Percentiles rank a stretch among this genome's conserved stretches.
These are phyloP conservation scores for Lecanicillium sp. DNA, from an alignment of 2,329 filamentous ascomycete genomes.

Conservation along the genomic window DNA sequence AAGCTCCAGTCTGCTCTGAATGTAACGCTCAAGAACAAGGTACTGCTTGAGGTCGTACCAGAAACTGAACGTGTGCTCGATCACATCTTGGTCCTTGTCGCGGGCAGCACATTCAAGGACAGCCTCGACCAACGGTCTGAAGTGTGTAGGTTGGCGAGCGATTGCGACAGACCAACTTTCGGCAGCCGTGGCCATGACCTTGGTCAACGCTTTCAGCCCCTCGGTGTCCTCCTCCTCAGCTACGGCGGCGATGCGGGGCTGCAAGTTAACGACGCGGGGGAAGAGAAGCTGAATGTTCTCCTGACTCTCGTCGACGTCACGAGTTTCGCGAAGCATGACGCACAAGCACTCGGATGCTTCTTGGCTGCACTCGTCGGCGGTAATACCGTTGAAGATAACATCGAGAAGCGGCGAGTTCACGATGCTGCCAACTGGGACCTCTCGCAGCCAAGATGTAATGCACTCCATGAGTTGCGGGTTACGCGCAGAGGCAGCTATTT, in stretches of 20 bases:
- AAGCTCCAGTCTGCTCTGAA: constrained; percentile 69
- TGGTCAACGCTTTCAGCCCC: constrained; percentile 79
- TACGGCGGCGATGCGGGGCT: constrained; percentile 67
- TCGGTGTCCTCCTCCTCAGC: constrained; percentile 80
- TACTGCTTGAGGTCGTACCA: constrained; percentile 99
- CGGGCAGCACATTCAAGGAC: constrained; percentile 86
- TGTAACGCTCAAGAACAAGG: constrained; percentile 83
- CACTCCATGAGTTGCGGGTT: constrained; percentile 92
- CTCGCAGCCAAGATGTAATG: constrained; percentile 92
- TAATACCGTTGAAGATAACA: constrained; percentile 70
- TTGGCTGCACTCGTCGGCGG: constrained; percentile 72
- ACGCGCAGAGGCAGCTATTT: constrained; percentile 63
- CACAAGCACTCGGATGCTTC: constrained; percentile 89
- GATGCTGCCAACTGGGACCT: constrained; percentile 78
- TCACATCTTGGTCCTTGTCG: constrained; percentile 84
- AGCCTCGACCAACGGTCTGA: constrained; percentile 78
- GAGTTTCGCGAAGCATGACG: constrained; percentile 83
- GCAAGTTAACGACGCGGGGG: constrained; percentile 70
- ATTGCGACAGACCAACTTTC: constrained; percentile 93
- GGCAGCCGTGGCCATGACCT: constrained; percentile 86
- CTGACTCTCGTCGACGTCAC: constrained; percentile 86
- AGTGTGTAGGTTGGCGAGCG: constrained; percentile 73
- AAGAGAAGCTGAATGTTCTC: constrained; percentile 76
- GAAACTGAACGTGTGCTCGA: constrained; percentile 91
- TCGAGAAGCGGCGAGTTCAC: constrained; percentile 81